Evolutionary conservation across 208 protist species (phyloP), one percentile per base, ranked within the genome.

Genomic region (Acanthamoeba triangularis): DNA sequence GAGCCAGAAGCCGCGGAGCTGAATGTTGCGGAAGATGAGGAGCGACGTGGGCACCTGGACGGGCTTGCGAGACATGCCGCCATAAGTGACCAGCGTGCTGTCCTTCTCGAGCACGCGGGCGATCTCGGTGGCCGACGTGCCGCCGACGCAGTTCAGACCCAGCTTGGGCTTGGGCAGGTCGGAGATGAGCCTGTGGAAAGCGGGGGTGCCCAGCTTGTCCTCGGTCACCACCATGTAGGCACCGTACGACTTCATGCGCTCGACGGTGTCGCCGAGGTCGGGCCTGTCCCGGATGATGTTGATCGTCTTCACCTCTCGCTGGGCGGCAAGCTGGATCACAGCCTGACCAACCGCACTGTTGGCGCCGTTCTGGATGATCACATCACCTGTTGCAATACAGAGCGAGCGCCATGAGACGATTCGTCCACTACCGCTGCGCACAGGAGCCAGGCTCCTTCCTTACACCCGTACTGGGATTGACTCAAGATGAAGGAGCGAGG

Each of bases 51-150:
- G 97, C 25, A 99, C 96, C 92, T 98, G 97, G 78, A 99, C 98
- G 13, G 99, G 98, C 96, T 99, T 97, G 93, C 98, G 97, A 47
- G 98, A 99, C 96, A 99, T 99, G 96, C 98, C 99, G 80, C 99
- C 99, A 96, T 99, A 99, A 5, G 99, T 99, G 20, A 99, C 99
- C 65, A 99, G 97, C 8, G 98, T 47, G n/a, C 82, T n/a, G 35
- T 65, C 82, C 82, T 90, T 90, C 11, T 76, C 99, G 20, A 99
- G 97, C 10, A 98, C 97, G 47, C 98, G 98, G 33, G 98, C 96
- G 63, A 99, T 95, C 94, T 98, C 97, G 25, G 98, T 99, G 8
- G 98, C 98, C 47, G 97, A 98, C 33, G 96, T 96, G 41, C 99
- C 99, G 94, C 99, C 99, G 30, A 98, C 99, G 95, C 98, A 98